Base-by-base conservation (phyloP, 768 basidiomycete genomes). In the Suillus placidus region DNA sequence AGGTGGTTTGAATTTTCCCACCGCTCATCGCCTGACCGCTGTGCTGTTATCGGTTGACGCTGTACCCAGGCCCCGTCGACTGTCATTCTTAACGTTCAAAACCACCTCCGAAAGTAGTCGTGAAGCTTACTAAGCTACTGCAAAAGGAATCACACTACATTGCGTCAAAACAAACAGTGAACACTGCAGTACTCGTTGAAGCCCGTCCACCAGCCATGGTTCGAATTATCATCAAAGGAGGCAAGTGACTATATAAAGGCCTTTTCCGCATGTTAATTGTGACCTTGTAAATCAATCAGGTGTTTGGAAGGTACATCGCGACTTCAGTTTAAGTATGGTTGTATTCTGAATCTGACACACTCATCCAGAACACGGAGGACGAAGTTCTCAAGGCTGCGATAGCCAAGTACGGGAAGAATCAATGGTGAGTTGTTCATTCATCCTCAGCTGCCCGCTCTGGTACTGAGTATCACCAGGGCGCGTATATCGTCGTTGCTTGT, bases 301-400 rank as follows among this genome's bases (percentile, higher is more conserved):
- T 73, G 91, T 93, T 65, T 93, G 91, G 91, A 93, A 93, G 87
- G 92, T 91, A n/a, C 18, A 23, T 23, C 70, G 20, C 42, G 64
- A 32, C 37, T 55, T 13, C 51, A 2, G 52, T 23, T 54, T 45
- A 32, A 23, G 20, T 37, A 45, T 40, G 66, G 40, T 45, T 61
- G 32, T 20, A 35, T 35, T 60, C 10, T 40, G 34, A 55, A 60
- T 34, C 64, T 65, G 14, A 66, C 57, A 37, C 68, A 66, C 67
- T 72, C 56, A 26, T 35, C 23, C 65, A 95, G 91, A 95, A 95
- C 83, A 95, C 94, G 30, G 94, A 96, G 79, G 96, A 99, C 77
- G 97, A 99, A 78, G 97, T 99, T 61, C 86, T 99, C 71, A 99
- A 99, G 80, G 97, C 97, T 68, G 97, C 97, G 72, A 99, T 99